A percentile compares a stretch with the other conserved stretches of the same genome.
phyloP scores from a whole-genome alignment of 139 green algal genomes.

The Chlamydomonas asymmetrica region DNA sequence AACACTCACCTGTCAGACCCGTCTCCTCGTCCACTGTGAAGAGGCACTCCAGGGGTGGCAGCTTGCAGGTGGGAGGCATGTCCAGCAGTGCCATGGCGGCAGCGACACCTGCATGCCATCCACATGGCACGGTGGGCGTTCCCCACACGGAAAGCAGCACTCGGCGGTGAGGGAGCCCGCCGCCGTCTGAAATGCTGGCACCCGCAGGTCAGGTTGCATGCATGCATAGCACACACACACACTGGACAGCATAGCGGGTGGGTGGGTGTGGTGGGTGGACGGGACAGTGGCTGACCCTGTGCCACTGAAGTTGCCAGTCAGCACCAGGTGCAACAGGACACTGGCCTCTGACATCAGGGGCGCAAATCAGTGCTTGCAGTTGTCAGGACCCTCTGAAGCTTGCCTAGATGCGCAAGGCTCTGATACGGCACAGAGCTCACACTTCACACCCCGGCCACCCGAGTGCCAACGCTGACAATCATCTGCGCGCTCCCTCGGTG shows the following conservation, averaged over 20 bases:
- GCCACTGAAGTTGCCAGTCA: no score
- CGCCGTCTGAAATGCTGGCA: not conserved
- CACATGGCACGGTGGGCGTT: not conserved
- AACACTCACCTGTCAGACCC: constrained; percentile 42
- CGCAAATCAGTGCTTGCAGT: not conserved
- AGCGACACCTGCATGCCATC: constrained; percentile 43
- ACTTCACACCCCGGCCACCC: not conserved
- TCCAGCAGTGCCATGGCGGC: constrained; percentile 71
- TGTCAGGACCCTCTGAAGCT: not conserved
- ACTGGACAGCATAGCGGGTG: not conserved
- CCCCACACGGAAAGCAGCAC: not conserved
- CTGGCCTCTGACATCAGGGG: no score
- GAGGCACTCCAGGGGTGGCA: constrained; percentile 77
- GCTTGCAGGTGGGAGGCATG: constrained; percentile 32
- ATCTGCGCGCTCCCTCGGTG: no score
- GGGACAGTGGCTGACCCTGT: not conserved
- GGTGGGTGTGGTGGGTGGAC: not conserved
- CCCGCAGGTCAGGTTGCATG: not conserved
- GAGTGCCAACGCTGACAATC: not conserved
- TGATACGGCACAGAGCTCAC: not conserved
- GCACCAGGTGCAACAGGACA: no score
- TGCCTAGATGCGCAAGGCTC: not conserved
- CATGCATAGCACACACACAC: not conserved
- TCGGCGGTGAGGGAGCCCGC: not conserved
- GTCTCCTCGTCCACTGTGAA: constrained; percentile 80